Conservation (phyloP, 371 early-diverging fungal species). For the Capillidium heterosporum region DNA sequence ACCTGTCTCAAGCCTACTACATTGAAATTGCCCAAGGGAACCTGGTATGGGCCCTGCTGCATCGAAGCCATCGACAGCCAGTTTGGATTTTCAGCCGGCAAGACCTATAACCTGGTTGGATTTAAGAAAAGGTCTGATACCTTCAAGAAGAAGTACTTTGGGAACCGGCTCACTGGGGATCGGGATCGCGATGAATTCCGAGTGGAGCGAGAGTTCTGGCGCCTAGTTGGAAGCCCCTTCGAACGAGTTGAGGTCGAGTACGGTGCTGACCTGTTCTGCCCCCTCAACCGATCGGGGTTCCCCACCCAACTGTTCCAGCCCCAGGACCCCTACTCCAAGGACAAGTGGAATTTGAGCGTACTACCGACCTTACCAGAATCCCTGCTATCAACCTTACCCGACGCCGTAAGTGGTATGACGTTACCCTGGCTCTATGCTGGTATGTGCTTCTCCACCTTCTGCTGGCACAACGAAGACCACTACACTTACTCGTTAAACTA, state of each 20-base stretch:
- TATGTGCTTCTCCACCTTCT: constrained; percentile 89
- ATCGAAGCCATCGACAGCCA: constrained; percentile 57
- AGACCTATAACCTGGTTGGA: constrained; percentile 48
- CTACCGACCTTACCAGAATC: constrained; percentile 62
- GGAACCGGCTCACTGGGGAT: constrained; percentile 7
- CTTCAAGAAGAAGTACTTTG: constrained; percentile 67
- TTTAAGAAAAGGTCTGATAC: constrained; percentile 62
- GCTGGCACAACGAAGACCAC: constrained; percentile 97
- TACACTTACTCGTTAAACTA: constrained; percentile 92
- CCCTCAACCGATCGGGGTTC: constrained; percentile 78
- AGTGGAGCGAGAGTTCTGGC: constrained; percentile 92
- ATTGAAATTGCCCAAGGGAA: constrained; percentile 34
- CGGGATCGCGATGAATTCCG: constrained; percentile 9
- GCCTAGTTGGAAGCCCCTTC: constrained; percentile 65
- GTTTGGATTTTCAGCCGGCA: constrained; percentile 84
- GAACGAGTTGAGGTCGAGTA: constrained; percentile 88
- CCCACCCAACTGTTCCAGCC: constrained; percentile 38
- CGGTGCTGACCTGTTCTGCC: constrained; percentile 86
- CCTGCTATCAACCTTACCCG: constrained; percentile 67
- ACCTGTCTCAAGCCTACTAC: constrained; percentile 62
- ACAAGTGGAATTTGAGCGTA: constrained; percentile 79
- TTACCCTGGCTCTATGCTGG: constrained; percentile 94
- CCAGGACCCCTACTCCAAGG: constrained; percentile 28
- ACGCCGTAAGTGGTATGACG: constrained; percentile 84
- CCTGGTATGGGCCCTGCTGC: constrained; percentile 83